Percentiles rank a stretch among this genome's conserved stretches.
Evolutionary conservation across 2,329 filamentous ascomycete species (phyloP).

Genomic region (Xylariaceae sp.): DNA sequence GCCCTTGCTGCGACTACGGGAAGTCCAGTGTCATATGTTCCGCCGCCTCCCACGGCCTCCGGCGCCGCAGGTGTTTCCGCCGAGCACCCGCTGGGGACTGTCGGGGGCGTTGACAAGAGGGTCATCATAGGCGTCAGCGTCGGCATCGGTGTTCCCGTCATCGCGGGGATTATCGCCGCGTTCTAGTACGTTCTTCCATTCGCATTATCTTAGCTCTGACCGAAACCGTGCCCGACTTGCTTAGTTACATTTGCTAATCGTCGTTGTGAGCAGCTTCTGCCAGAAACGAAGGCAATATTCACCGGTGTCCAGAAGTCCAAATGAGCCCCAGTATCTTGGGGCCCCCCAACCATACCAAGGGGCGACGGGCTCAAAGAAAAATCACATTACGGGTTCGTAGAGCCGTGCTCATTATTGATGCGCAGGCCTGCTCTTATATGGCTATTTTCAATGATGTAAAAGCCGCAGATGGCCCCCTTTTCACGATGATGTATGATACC

Average conservation of each 20-base stretch:
- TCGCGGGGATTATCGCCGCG: slow-evolving; percentile 37
- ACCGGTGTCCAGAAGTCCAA: neutral
- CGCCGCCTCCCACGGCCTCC: slow-evolving; percentile 33
- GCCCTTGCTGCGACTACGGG: slow-evolving; percentile 45
- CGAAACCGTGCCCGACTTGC: no score
- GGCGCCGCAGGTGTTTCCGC: slow-evolving; percentile 23
- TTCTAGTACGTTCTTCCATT: slow-evolving; percentile 37
- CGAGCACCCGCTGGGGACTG: slow-evolving; percentile 22
- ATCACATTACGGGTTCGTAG: neutral
- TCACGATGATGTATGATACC: neutral
- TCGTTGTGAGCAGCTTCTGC: neutral
- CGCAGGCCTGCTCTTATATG: neutral
- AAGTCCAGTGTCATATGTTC: slow-evolving; percentile 47
- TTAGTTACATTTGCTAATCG: neutral
- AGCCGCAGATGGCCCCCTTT: neutral
- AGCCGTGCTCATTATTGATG: neutral
- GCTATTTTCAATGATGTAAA: neutral
- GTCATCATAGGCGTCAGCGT: slow-evolving; percentile 53
- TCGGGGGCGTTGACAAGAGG: slow-evolving; percentile 44
- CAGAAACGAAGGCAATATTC: neutral
- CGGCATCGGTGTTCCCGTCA: slow-evolving; percentile 46
- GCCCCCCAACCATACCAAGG: neutral
- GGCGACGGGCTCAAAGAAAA: neutral
- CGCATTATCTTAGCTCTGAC: neutral
- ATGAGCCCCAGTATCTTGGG: neutral